These are phyloP conservation scores for Platanthera guangdongensis DNA, from an alignment of 106 monocot genomes.

Conservation along the genomic window DNA sequence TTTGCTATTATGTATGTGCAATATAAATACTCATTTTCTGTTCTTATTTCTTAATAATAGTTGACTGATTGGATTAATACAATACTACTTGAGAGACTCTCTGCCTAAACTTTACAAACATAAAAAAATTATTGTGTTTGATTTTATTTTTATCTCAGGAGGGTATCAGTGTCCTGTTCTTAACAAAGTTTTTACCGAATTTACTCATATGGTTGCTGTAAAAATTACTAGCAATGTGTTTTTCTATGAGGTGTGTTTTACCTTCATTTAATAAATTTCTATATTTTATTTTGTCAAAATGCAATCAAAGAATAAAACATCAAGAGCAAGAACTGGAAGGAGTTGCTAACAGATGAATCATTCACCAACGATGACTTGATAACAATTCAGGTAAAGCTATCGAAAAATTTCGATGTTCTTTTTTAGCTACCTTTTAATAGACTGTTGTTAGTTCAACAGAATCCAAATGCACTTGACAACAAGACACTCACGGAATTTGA, in stretches of 20 bases:
- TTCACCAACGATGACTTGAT: constrained; percentile 88
- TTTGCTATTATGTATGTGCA: no score
- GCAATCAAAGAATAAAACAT: constrained; percentile 94
- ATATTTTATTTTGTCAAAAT: constrained; percentile 28
- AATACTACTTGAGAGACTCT: background rate
- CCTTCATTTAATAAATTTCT: background rate
- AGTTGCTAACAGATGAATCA: constrained; percentile 88
- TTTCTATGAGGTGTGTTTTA: constrained; percentile 66
- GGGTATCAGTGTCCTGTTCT: constrained; percentile 92
- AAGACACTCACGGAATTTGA: constrained; percentile 90
- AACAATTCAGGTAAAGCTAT: constrained; percentile 71
- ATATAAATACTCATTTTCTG: background rate
- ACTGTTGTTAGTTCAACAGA: no score
- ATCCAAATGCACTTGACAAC: constrained; percentile 87
- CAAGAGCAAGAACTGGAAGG: constrained; percentile 92
- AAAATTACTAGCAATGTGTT: constrained; percentile 98
- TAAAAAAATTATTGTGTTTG: background rate
- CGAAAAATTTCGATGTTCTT: background rate
- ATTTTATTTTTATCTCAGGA: constrained; percentile 31
- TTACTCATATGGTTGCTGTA: constrained; percentile 90
- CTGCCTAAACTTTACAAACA: background rate
- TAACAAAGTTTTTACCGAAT: constrained; percentile 97
- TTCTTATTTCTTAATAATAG: background rate
- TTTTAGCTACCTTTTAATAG: background rate
- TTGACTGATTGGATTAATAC: background rate